These are phyloP conservation scores for Corchorus olitorius DNA, from an alignment of 345 rosid species.

Conservation along the genomic window DNA sequence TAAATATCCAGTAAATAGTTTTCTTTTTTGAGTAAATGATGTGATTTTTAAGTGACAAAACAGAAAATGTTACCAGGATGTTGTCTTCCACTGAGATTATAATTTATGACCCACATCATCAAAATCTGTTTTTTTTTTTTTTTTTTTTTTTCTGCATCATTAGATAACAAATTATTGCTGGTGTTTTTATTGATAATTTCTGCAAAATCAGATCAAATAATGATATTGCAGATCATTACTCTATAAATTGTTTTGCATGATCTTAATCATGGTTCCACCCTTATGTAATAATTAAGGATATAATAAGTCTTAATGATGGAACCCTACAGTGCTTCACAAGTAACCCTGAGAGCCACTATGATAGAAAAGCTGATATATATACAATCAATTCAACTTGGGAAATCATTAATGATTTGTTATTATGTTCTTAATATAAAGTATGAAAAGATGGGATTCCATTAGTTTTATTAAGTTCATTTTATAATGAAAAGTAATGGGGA, in stretches of 20 bases:
- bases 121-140: neutral
- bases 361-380: neutral
- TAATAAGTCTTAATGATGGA: conserved; percentile 18
- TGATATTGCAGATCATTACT: neutral
- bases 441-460: neutral
- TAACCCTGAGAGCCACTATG: conserved; percentile 1
- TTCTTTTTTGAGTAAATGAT: neutral
- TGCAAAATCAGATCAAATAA: neutral
- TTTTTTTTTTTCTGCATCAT: neutral
- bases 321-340: conserved; percentile 9
- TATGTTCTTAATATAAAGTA: neutral
- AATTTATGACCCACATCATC: neutral
- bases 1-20: neutral
- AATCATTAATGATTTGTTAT: conserved; percentile 15
- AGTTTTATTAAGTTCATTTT: conserved; percentile 5
- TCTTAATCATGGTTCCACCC: conserved; percentile 10
- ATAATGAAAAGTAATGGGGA: conserved; percentile 24
- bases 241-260: neutral
- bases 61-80: neutral
- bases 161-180: neutral
- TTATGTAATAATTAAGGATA: neutral
- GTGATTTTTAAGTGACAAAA: neutral
- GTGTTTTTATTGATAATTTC: neutral
- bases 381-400: conserved; percentile 7
- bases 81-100: neutral